Conservation (phyloP, 441 rosid genomes). For the Arabidopsis hybrid region DNA sequence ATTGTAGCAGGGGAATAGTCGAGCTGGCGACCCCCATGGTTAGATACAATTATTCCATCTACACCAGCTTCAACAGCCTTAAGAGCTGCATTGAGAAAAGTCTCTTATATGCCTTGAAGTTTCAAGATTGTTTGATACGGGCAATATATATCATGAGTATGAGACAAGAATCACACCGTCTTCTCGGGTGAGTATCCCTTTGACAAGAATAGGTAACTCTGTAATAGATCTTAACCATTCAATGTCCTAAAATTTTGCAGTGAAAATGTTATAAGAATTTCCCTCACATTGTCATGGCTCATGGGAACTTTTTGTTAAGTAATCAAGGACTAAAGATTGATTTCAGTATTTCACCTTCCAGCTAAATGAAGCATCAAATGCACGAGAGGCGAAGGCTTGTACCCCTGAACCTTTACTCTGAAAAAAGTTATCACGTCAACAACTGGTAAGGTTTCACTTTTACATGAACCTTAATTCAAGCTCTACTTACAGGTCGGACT, state of each 20-base stretch:
- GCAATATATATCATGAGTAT: slow-evolving; percentile 13
- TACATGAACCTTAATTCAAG: slow-evolving; percentile 17
- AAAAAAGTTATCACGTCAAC: slow-evolving; percentile 25
- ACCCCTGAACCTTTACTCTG: slow-evolving; percentile 71
- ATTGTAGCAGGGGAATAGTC: slow-evolving; percentile 60
- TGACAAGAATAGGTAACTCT: slow-evolving; percentile 74
- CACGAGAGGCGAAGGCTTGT: slow-evolving; percentile 56
- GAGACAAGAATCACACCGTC: slow-evolving; percentile 60
- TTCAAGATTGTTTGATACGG: neutral
- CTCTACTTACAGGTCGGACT: slow-evolving; percentile 60
- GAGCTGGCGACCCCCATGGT: slow-evolving; percentile 69
- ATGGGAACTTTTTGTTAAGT: neutral
- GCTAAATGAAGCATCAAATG: slow-evolving; percentile 70
- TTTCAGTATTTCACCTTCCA: slow-evolving; percentile 65
- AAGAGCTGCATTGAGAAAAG: slow-evolving; percentile 43
- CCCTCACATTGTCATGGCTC: neutral
- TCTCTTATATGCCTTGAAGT: neutral
- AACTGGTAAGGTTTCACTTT: slow-evolving; percentile 18
- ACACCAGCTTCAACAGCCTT: slow-evolving; percentile 60
- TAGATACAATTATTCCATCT: slow-evolving; percentile 61
- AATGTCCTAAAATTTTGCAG: slow-evolving; percentile 59
- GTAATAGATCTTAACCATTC: slow-evolving; percentile 82
- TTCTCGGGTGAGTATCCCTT: slow-evolving; percentile 80
- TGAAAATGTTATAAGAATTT: neutral
- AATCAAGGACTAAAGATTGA: neutral